Conservation (phyloP, 2,329 filamentous ascomycete species). For the Fusarium sp. region DNA sequence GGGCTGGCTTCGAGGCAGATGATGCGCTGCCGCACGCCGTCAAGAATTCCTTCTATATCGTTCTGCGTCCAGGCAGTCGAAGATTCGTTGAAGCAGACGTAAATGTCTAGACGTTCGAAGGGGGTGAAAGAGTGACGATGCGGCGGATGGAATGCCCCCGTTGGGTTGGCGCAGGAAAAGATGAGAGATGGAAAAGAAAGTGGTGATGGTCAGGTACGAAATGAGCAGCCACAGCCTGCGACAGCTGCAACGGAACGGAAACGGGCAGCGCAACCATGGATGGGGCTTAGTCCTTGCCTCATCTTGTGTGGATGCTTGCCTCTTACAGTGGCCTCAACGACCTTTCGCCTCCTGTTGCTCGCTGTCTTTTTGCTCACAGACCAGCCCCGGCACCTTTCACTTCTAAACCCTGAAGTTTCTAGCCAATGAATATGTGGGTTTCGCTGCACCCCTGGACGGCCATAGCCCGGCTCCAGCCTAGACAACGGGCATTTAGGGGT, state of each 20-base stretch:
- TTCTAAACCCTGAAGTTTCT: conserved; percentile 24
- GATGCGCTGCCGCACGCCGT: conserved; percentile 43
- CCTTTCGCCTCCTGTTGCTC: conserved; percentile 31
- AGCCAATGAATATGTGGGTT: conserved; percentile 38
- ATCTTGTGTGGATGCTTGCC: conserved; percentile 21
- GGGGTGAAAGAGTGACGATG: conserved; percentile 42
- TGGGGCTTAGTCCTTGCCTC: conserved; percentile 41
- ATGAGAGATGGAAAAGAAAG: conserved; percentile 40
- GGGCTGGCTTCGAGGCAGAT: conserved; percentile 44
- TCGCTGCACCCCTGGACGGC: conserved; percentile 7
- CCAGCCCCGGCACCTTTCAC: conserved; percentile 19
- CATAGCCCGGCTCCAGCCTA: conserved; percentile 27
- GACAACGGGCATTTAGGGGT: conserved; percentile 46
- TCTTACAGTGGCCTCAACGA: conserved; percentile 34
- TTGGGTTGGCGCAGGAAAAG: conserved; percentile 39
- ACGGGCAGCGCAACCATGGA: conserved; percentile 32
- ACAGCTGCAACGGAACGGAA: conserved; percentile 36
- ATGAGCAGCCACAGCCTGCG: conserved; percentile 36
- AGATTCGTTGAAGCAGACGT: conserved; percentile 18
- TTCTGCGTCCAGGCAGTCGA: conserved; percentile 37
- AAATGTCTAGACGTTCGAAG: conserved; percentile 23
- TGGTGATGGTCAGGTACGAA: conserved; percentile 42
- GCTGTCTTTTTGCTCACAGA: conserved; percentile 16
- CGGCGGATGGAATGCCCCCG: conserved; percentile 39
- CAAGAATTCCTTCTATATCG: conserved; percentile 32